Conservation (phyloP, 768 basidiomycete species). For the Termitomyces sp. region DNA sequence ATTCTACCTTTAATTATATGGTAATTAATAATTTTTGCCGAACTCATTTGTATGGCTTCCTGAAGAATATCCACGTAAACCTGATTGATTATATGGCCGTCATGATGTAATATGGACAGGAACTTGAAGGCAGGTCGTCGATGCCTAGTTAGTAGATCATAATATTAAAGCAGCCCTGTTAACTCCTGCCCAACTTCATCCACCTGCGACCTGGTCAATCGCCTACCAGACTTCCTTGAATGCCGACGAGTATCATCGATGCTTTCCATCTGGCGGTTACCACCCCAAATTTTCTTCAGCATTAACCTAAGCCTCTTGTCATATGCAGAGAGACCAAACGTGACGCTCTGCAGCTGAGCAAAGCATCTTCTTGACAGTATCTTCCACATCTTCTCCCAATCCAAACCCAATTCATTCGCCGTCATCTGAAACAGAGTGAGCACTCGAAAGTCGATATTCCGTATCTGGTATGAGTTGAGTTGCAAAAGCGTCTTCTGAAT, state of each 20-base stretch:
- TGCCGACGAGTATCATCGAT: slow-evolving; percentile 6
- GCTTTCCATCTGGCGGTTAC: background rate
- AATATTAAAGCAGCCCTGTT: background rate
- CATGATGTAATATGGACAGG: background rate
- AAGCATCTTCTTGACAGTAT: slow-evolving; percentile 11
- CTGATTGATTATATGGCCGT: background rate
- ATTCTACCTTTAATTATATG: background rate
- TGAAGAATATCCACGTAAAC: background rate
- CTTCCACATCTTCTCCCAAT: slow-evolving; percentile 13
- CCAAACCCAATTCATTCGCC: slow-evolving; percentile 9
- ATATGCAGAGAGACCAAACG: slow-evolving; percentile 9
- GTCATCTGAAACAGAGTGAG: slow-evolving; percentile 10
- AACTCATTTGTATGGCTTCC: background rate
- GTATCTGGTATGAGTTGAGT: slow-evolving; percentile 11
- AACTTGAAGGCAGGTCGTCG: background rate
- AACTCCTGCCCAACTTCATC: slow-evolving; percentile 2
- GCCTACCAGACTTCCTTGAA: slow-evolving; percentile 10
- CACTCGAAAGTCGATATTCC: slow-evolving; percentile 9
- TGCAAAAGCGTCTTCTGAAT: slow-evolving; percentile 14
- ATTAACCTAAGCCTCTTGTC: slow-evolving; percentile 10
- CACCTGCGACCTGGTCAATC: slow-evolving; percentile 10
- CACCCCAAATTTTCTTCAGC: slow-evolving; percentile 13
- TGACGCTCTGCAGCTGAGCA: slow-evolving; percentile 6
- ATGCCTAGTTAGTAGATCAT: background rate
- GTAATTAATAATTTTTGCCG: slow-evolving; percentile 2